Base-by-base conservation (phyloP, 495 filamentous ascomycete species). In the Aspergillus conjunctus region DNA sequence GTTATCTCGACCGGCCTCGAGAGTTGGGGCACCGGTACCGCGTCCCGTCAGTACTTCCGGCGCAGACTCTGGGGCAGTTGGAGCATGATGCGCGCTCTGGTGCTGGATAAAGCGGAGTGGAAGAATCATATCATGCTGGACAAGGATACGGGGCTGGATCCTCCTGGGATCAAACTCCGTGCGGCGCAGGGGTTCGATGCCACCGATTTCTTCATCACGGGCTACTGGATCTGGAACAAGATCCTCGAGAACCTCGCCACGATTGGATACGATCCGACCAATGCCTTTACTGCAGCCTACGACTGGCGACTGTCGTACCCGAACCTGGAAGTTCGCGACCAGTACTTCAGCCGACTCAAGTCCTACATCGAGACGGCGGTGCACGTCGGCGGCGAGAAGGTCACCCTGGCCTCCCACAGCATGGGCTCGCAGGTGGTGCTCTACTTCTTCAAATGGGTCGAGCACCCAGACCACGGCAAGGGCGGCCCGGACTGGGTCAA, bases 161-260 rank as follows among this genome's bases (percentile, higher is more conserved):
- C 94, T 2, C 91, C 92, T 0, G 90, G 89, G 3, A 89, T 98
- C 66, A 98, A 98, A 74, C 77, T 98, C 12, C 86, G 95, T 45
- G 92, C 94, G 21, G 93, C 95, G 0, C 95, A 98, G 73, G 94
- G 94, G 4, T 98, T 98, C 69, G 94, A 98, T 72, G 95, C 94
- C 8, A 92, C 94, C n/a, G 94, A 98, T 77, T 97, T 98, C 70
- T 83, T 82, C 67, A 82, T 82, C 62, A 83, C 84, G 31, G 88
- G 88, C 9, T 98, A 98, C 73, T 98, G 94, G 94, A 97, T 98
- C 60, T 98, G 95, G 94, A 96, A 89, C 67, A 98, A 98, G 76
- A 97, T 98, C 54, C 74, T 98, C 26, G 93, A 98, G 69, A 98
- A 98, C 67, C 78, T 98, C 51, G 94, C 94, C 1, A 92, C 89